Conservation (phyloP, 208 protist species). For the Strigomonas galati region DNA sequence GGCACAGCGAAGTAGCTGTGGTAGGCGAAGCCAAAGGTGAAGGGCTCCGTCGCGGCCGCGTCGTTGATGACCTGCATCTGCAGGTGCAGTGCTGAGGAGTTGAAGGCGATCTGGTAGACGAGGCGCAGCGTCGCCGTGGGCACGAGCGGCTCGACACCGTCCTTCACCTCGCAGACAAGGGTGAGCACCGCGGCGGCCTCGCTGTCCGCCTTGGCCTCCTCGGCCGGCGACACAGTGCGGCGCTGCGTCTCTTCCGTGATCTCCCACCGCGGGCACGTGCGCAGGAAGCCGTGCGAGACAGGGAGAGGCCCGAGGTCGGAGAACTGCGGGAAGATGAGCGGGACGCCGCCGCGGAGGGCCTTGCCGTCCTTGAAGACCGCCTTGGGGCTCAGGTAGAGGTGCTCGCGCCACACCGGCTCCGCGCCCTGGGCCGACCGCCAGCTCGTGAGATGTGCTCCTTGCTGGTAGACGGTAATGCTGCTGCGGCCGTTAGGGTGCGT, state of each 20-base stretch:
- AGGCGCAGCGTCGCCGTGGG: conserved; percentile 5
- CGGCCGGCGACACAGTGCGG: no score
- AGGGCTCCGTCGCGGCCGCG: conserved; percentile 18
- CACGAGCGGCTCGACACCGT: conserved; percentile 23
- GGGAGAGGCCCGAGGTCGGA: conserved; percentile 47
- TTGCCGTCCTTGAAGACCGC: conserved; percentile 58
- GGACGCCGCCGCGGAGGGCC: conserved; percentile 82
- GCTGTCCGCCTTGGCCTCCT: conserved; percentile 20
- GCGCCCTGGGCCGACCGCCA: conserved; percentile 60
- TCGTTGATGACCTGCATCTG: conserved; percentile 67
- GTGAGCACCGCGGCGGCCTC: conserved; percentile 24
- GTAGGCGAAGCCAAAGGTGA: conserved; percentile 72
- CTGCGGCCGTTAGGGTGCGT: conserved; percentile 23
- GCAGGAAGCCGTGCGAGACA: conserved; percentile 71
- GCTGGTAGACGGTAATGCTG: conserved; percentile 45
- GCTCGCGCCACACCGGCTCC: conserved; percentile 19
- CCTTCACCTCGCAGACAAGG: conserved; percentile 16
- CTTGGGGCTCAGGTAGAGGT: conserved; percentile 75
- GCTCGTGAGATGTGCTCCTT: conserved; percentile 83
- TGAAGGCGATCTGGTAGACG: conserved; percentile 73
- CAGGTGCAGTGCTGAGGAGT: conserved; percentile 40
- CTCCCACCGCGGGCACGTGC: conserved; percentile 28
- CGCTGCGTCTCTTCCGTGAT: conserved; percentile 11
- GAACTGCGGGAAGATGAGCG: conserved; percentile 89
- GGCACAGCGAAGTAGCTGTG: conserved; percentile 84